Base-by-base conservation (phyloP, 306 rosid genomes). In the Prunus davidiana region DNA sequence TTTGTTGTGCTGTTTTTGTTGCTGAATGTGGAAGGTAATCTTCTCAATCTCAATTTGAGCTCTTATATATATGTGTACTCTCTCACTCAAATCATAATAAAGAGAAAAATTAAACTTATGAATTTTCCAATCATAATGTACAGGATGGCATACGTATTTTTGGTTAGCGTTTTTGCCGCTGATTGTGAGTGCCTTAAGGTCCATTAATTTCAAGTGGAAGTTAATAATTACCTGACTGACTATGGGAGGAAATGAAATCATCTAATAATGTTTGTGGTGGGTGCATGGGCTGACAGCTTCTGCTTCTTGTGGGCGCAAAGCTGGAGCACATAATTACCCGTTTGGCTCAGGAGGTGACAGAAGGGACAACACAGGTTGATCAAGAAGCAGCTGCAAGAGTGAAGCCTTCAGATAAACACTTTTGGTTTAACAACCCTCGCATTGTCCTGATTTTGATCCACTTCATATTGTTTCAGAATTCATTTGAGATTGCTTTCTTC, bases 61-160 rank as follows among this genome's bases (percentile, higher is more conserved):
- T 80, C 56, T 47, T 12, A 32, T 5, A 32, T 34, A 3, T 30
- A 27, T 25, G 8, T 28, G 32, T 52, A 49, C 54, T 49, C 34
- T 22, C 27, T 20, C 34, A 12, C 64, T n/a, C 30, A 51, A 16
- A 6, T 52, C 18, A 28, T 56, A 63, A 30, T 49, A 49, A 49
- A 12, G 9, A 38, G 4, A 8, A 3, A 52, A 16, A 30, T 51
- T 71, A 25, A 30, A 54, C 25, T 80, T n/a, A 46, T 64, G 54
- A 45, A 61, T 49, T 22, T 77, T 51, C 63, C 38, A 51, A 71
- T 57, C 64, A 8, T 30, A 19, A 62, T 61, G 14, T 83, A 84
- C 86, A 91, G 98, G 98, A 75, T 95, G 97, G 98, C 89, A 92
- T 81, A 85, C 96, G 18, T 95, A 92, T 76, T 95, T 95, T 80